These are phyloP conservation scores for Circinella umbellata DNA, from an alignment of 371 early-diverging fungal species.

Conservation along the genomic window DNA sequence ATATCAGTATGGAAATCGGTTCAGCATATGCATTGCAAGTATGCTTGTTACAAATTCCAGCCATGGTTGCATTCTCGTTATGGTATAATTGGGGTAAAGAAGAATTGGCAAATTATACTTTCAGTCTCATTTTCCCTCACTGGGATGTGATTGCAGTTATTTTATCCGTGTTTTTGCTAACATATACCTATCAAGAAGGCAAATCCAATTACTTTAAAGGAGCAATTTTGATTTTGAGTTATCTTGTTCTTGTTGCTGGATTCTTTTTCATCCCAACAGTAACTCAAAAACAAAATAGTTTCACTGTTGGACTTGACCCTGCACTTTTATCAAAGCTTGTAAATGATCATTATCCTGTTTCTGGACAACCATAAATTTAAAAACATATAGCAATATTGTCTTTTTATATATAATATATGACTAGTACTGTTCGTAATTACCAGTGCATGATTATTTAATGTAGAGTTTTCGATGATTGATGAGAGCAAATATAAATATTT, in stretches of 20 bases:
- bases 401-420: too few relatives aligned
- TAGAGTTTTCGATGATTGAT: too few relatives aligned
- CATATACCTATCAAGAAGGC: slow-evolving; percentile 92
- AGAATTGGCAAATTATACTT: slow-evolving; percentile 41
- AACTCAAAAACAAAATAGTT: slow-evolving; percentile 1
- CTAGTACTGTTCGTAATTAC: too few relatives aligned
- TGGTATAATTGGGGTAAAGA: slow-evolving; percentile 63
- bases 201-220: slow-evolving; percentile 97
- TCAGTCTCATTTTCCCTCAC: slow-evolving; percentile 91
- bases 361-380: too few relatives aligned
- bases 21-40: slow-evolving; percentile 96
- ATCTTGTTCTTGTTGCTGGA: slow-evolving; percentile 79
- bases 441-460: too few relatives aligned
- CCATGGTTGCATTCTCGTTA: slow-evolving; percentile 86
- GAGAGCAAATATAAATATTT: too few relatives aligned
- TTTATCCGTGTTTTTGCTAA: slow-evolving; percentile 87
- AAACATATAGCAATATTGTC: too few relatives aligned
- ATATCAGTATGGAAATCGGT: slow-evolving; percentile 85
- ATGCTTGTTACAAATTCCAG: slow-evolving; percentile 92
- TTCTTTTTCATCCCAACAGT: slow-evolving; percentile 74
- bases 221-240: slow-evolving; percentile 85
- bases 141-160: slow-evolving; percentile 89
- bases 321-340: background rate
- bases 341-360: background rate
- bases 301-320: slow-evolving; percentile 3